Conservation (phyloP, 305 asterid species). For the Fraxinus velutina region DNA sequence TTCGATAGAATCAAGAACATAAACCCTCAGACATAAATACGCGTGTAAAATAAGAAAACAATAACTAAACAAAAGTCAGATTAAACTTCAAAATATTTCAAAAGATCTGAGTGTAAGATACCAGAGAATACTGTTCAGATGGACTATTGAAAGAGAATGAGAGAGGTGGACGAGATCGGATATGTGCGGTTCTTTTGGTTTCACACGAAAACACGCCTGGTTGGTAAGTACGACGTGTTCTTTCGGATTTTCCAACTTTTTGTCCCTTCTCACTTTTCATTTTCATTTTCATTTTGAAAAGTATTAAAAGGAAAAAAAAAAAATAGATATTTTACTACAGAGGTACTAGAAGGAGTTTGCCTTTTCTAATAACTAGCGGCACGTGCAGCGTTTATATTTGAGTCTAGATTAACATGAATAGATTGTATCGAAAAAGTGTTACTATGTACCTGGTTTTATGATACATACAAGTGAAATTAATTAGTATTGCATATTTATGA, state of each 20-base stretch:
- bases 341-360: no score
- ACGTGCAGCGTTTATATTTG: no score
- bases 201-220: not conserved
- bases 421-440: no score
- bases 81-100: not conserved
- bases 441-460: no score
- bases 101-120: slow-evolving; percentile 18
- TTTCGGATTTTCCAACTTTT: not conserved
- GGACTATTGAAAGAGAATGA: not conserved
- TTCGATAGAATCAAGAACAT: not conserved
- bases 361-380: no score
- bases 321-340: no score
- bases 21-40: not conserved
- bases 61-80: not conserved
- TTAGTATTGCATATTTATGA: no score
- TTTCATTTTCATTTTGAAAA: no score
- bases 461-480: no score
- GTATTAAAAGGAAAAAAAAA: no score
- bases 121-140: slow-evolving; percentile 19
- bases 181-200: slow-evolving; percentile 33
- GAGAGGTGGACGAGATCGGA: slow-evolving; percentile 18
- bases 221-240: not conserved
- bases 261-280: not conserved
- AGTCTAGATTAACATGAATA: no score
- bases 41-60: not conserved